Evolutionary conservation across 495 filamentous ascomycete genomes (phyloP).

Genomic region (Bryoglossum gracile): DNA sequence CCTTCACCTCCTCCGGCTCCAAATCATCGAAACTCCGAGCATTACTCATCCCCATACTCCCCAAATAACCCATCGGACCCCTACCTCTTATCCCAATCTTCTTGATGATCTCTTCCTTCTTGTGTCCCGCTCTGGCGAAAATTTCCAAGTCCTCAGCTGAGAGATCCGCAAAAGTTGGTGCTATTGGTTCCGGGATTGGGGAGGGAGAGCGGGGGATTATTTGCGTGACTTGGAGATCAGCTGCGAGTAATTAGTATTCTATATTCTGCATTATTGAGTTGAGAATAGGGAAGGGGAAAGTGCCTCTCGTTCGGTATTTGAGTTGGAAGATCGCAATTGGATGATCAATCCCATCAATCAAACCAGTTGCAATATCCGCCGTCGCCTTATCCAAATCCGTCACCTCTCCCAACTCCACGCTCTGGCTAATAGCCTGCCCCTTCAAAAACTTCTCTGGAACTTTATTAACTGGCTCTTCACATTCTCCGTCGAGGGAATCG

Average conservation of each 20-base stretch:
- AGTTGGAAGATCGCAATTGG: slow-evolving; percentile 9
- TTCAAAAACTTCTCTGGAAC: background rate
- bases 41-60: background rate
- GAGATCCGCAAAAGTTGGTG: background rate
- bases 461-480: background rate
- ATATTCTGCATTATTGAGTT: background rate
- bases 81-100: too few relatives aligned
- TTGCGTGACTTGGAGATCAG: background rate
- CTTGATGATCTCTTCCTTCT: background rate
- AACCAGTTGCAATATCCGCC: background rate
- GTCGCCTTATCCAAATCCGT: background rate
- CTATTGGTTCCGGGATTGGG: background rate
- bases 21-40: background rate
- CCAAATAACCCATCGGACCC: too few relatives aligned
- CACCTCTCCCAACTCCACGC: background rate
- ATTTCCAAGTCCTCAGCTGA: background rate
- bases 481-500: background rate
- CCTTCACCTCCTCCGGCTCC: background rate
- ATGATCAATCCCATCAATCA: slow-evolving; percentile 6
- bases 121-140: background rate
- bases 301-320: slow-evolving; percentile 9
- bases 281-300: background rate
- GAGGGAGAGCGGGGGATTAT: slow-evolving; percentile 6
- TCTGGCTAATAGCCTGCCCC: slow-evolving; percentile 1
- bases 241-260: background rate